These are phyloP conservation scores for Aschersonia sp. DNA, from an alignment of 2,329 filamentous ascomycete genomes.

Conservation along the genomic window DNA sequence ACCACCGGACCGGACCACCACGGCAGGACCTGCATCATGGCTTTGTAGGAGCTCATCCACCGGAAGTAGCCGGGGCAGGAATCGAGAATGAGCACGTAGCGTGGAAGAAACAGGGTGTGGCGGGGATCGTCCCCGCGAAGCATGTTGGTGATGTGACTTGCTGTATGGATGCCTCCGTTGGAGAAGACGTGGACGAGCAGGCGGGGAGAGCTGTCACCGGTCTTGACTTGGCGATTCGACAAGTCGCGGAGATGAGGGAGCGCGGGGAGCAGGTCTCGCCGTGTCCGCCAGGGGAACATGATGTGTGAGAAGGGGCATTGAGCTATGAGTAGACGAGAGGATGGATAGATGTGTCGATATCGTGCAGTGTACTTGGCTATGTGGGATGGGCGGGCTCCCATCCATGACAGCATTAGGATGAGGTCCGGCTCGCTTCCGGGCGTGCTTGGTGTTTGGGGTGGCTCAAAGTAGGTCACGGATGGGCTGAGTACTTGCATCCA, in stretches of 20 bases:
- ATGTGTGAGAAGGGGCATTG: constrained; percentile 23
- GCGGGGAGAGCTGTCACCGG: constrained; percentile 6
- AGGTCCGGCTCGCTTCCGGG: constrained; percentile 23
- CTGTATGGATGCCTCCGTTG: constrained; percentile 33
- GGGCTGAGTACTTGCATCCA: constrained; percentile 25
- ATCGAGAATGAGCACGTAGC: constrained; percentile 30
- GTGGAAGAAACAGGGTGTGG: constrained; percentile 15
- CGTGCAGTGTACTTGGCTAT: constrained; percentile 34
- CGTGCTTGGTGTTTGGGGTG: constrained; percentile 3
- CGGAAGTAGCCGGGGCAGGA: constrained; percentile 32
- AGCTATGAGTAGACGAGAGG: constrained; percentile 30
- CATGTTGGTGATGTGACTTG: constrained; percentile 17
- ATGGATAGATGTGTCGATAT: constrained; percentile 29
- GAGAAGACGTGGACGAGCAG: constrained; percentile 36
- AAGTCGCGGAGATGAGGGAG: constrained; percentile 22
- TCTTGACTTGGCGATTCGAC: constrained; percentile 7
- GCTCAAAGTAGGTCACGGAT: constrained; percentile 20
- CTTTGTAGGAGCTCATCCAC: constrained; percentile 23
- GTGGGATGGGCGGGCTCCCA: constrained; percentile 33
- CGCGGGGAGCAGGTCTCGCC: constrained; percentile 21
- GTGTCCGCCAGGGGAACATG: constrained; percentile 16
- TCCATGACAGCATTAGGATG: constrained; percentile 34
- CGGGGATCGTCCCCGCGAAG: constrained; percentile 7
- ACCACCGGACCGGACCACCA: constrained; percentile 19
- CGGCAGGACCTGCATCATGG: constrained; percentile 21